A percentile compares a stretch with the other conserved stretches of the same genome.
phyloP scores from a whole-genome alignment of 345 rosid genomes.

The Arabidopsis thaliana region TAIR10.1 NC_003074.8:19294001-19294500 shows the following conservation, averaged over 20 bases:
- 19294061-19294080: not conserved
- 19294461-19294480: constrained; percentile 76
- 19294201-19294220: constrained; percentile 53
- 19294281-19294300: constrained; percentile 65
- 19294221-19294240: constrained; percentile 55
- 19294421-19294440: constrained; percentile 68
- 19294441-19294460: constrained; percentile 79
- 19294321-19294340: constrained; percentile 11
- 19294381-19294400: constrained; percentile 57
- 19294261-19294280: constrained; percentile 58
- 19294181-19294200: constrained; percentile 50
- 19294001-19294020: not conserved
- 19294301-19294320: constrained; percentile 65
- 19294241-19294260: constrained; percentile 59
- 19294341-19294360: fast-evolving
- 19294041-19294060: constrained; percentile 60
- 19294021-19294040: constrained; percentile 74
- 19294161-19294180: constrained; percentile 69
- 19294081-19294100: not conserved
- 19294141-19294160: constrained; percentile 47
- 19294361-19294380: constrained; percentile 44
- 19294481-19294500: constrained; percentile 61
- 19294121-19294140: no score
- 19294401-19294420: constrained; percentile 69
- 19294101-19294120: not conserved